Evolutionary conservation across 2,329 filamentous ascomycete species (phyloP).

Genomic region (Botrytis fragariae): DNA sequence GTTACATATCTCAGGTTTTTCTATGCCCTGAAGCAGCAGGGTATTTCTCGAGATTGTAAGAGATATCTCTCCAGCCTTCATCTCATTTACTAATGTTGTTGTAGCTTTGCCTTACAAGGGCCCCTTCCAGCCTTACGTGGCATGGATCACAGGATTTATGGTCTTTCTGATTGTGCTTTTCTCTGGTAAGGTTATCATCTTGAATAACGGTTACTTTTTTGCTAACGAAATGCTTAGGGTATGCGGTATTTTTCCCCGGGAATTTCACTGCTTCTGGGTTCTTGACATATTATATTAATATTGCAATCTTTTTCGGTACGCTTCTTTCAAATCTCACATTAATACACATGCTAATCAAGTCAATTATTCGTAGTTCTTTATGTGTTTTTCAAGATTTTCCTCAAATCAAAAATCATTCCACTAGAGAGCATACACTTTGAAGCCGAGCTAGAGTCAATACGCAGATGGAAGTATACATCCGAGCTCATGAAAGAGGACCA

Average conservation of each 20-base stretch:
- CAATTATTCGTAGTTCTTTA: constrained; percentile 22
- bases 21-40: constrained; percentile 54
- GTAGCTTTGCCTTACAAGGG: constrained; percentile 52
- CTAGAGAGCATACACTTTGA: constrained; percentile 11
- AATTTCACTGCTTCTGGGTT: constrained; percentile 58
- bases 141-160: constrained; percentile 57
- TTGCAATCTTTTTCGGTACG: constrained; percentile 52
- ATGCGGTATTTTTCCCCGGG: neutral
- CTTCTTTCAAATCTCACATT: too few relatives aligned
- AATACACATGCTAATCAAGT: neutral
- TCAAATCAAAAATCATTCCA: constrained; percentile 15
- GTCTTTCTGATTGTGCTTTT: constrained; percentile 52
- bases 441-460: neutral
- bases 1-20: constrained; percentile 58
- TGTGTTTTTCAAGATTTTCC: constrained; percentile 13
- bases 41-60: constrained; percentile 45
- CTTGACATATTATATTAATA: constrained; percentile 62
- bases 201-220: neutral
- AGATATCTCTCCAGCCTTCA: neutral
- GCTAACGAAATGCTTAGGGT: constrained; percentile 6
- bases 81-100: neutral
- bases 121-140: constrained; percentile 55
- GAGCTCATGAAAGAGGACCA: neutral
- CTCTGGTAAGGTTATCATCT: constrained; percentile 39
- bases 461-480: constrained; percentile 3